Conservation (phyloP, 805 yeast genomes). For the Suhomyces canberraensis region DNA sequence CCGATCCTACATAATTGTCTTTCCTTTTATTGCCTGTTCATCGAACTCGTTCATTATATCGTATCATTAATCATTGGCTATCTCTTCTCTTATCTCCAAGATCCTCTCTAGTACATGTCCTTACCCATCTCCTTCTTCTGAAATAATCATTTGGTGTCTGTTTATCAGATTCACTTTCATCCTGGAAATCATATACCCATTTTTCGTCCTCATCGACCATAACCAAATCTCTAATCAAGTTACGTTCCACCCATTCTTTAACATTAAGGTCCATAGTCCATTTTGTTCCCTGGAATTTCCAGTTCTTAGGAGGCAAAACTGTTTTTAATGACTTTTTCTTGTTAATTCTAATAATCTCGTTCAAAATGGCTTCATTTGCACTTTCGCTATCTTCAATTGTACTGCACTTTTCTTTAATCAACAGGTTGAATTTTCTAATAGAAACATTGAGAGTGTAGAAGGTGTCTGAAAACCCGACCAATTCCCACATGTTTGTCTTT, state of each 20-base stretch:
- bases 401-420: background rate
- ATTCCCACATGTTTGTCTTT: slow-evolving; percentile 56
- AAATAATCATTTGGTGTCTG: background rate
- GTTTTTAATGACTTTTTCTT: slow-evolving; percentile 25
- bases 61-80: background rate
- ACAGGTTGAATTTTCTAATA: slow-evolving; percentile 7
- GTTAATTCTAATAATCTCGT: slow-evolving; percentile 2
- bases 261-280: slow-evolving; percentile 74
- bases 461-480: slow-evolving; percentile 56
- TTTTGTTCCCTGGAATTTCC: slow-evolving; percentile 47
- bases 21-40: too few species aligned
- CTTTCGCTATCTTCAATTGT: background rate
- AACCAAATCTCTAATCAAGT: slow-evolving; percentile 49
- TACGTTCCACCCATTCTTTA: slow-evolving; percentile 55
- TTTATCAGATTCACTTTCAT: background rate
- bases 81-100: slow-evolving; percentile 1
- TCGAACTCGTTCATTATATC: too few species aligned
- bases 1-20: too few species aligned
- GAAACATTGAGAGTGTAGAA: slow-evolving; percentile 46
- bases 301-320: slow-evolving; percentile 56
- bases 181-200: slow-evolving; percentile 71
- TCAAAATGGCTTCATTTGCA: background rate
- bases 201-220: slow-evolving; percentile 70
- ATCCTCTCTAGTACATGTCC: slow-evolving; percentile 3
- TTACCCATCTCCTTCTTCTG: slow-evolving; percentile 8